Evolutionary conservation across 1,139 yeast genomes (phyloP).

Genomic region (Magnusiomyces suaveolens): DNA sequence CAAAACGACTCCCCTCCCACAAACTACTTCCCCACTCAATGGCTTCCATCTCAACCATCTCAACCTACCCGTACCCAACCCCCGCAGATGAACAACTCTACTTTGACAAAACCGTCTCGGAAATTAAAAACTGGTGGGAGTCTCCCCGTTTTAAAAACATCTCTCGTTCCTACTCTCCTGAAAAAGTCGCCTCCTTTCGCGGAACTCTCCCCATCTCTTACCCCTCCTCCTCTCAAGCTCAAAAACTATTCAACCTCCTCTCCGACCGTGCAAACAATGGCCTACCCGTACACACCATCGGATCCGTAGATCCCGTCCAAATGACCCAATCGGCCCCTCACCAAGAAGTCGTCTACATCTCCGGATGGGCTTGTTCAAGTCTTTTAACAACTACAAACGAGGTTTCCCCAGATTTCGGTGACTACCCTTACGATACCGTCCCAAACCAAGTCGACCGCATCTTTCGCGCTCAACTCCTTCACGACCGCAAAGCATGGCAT

Average conservation of each 20-base stretch:
- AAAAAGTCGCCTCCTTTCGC: conserved; percentile 44
- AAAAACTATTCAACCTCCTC: conserved; percentile 41
- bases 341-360: conserved; percentile 47
- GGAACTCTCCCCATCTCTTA: conserved; percentile 41
- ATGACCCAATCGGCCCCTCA: conserved; percentile 49
- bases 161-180: conserved; percentile 45
- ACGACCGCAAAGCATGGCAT: conserved; percentile 45
- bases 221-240: conserved; percentile 48
- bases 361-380: conserved; percentile 54
- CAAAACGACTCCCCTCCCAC: not conserved
- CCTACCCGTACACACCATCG: conserved; percentile 48
- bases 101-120: conserved; percentile 26
- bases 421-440: conserved; percentile 57
- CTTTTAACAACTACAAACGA: conserved; percentile 49
- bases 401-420: conserved; percentile 54
- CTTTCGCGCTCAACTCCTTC: conserved; percentile 50
- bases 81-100: conserved; percentile 30
- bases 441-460: conserved; percentile 55
- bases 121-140: conserved; percentile 45
- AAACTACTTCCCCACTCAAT: conserved; percentile 4
- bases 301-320: conserved; percentile 55
- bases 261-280: conserved; percentile 36
- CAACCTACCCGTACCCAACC: conserved; percentile 34
- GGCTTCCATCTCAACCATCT: conserved; percentile 19
- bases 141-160: conserved; percentile 42